phyloP scores from a whole-genome alignment of 352 stramenopile species.

The Detonula confervacea region DNA sequence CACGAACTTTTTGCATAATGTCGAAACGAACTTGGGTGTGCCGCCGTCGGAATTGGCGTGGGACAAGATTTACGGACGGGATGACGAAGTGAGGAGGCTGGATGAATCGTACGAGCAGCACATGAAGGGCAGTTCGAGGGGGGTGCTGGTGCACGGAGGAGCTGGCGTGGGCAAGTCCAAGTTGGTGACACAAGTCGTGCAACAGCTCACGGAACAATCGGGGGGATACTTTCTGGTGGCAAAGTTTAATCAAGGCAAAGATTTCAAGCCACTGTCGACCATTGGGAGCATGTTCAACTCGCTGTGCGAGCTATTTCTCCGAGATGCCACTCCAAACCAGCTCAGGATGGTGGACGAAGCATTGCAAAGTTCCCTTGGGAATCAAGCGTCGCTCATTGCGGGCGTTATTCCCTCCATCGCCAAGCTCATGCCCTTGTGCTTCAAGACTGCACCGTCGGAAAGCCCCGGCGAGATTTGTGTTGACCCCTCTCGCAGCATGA shows the following conservation, averaged over 20 bases:
- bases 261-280: conserved; percentile 18
- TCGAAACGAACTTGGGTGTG: conserved; percentile 3
- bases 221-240: conserved; percentile 13
- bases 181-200: not conserved
- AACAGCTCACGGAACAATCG: not conserved
- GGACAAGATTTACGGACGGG: conserved; percentile 23
- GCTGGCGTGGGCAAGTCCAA: not conserved
- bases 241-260: conserved; percentile 42
- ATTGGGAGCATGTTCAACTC: conserved; percentile 25
- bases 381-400: conserved; percentile 17
- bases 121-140: not conserved
- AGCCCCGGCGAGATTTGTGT: too few species aligned
- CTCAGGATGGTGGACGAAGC: conserved; percentile 13
- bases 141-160: too few species aligned
- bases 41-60: too few species aligned
- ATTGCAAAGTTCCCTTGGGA: conserved; percentile 19
- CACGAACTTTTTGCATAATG: conserved; percentile 7
- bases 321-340: conserved; percentile 19
- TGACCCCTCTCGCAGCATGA: conserved; percentile 18
- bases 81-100: conserved; percentile 1
- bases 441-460: too few species aligned
- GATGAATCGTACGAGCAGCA: not conserved
- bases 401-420: conserved; percentile 12
- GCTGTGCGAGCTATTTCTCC: conserved; percentile 18
- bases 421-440: conserved; percentile 25